phyloP scores from a whole-genome alignment of 306 rosid genomes.

The Carpinus viminea region DNA sequence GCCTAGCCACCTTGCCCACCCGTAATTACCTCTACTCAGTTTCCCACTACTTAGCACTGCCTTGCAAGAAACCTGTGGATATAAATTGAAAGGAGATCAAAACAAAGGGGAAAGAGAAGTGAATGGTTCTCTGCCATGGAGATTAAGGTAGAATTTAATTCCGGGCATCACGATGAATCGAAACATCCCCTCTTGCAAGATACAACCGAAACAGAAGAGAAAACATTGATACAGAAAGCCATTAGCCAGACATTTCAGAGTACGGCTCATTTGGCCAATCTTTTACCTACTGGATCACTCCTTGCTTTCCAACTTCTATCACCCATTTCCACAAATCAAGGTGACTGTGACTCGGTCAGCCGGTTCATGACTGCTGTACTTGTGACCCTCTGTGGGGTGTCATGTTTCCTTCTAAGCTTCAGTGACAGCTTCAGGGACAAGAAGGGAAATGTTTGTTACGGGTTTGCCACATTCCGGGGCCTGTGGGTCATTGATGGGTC shows the following conservation, averaged over 20 bases:
- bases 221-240: conserved; percentile 59
- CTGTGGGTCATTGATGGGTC: conserved; percentile 75
- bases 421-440: conserved; percentile 68
- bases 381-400: conserved; percentile 46
- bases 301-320: conserved; percentile 85
- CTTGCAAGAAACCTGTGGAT: conserved; percentile 14
- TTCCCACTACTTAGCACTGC: conserved; percentile 14
- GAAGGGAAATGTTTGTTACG: conserved; percentile 65
- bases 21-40: conserved; percentile 47
- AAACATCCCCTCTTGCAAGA: conserved; percentile 55
- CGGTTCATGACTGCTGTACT: conserved; percentile 47
- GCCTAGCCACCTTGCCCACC: conserved; percentile 26
- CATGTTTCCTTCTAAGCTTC: conserved; percentile 60
- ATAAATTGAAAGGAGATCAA: neutral
- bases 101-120: conserved; percentile 15
- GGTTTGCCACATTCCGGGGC: conserved; percentile 67
- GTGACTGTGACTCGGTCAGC: conserved; percentile 63
- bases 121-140: conserved; percentile 46
- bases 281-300: conserved; percentile 81
- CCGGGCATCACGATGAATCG: conserved; percentile 28
- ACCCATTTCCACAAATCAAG: conserved; percentile 69
- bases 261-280: conserved; percentile 87
- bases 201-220: conserved; percentile 44
- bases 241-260: conserved; percentile 74
- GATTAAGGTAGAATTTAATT: conserved; percentile 36